Evolutionary conservation across 2,329 filamentous ascomycete genomes (phyloP).

Genomic region (Penicillium sp.): DNA sequence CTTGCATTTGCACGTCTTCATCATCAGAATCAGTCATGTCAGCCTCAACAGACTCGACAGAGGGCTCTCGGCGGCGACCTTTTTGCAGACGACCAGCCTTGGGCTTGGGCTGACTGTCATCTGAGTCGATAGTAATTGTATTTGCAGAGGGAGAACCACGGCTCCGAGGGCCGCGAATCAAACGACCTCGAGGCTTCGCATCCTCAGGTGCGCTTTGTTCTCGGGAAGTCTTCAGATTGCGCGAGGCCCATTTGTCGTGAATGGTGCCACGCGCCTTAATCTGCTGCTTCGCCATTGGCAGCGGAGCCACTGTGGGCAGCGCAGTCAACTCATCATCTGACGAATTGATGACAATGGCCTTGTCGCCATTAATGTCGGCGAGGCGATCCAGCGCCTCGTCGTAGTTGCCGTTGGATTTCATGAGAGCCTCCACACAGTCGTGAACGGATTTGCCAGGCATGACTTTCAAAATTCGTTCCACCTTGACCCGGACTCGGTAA

Average conservation of each 20-base stretch:
- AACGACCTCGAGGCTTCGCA: slow-evolving; percentile 36
- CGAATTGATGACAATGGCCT: slow-evolving; percentile 17
- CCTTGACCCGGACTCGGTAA: slow-evolving; percentile 50
- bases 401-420: slow-evolving; percentile 53
- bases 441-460: slow-evolving; percentile 50
- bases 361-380: slow-evolving; percentile 16
- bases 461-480: slow-evolving; percentile 54
- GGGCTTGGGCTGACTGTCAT: slow-evolving; percentile 28
- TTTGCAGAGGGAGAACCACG: slow-evolving; percentile 28
- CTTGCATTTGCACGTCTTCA: slow-evolving; percentile 42
- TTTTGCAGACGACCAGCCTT: slow-evolving; percentile 48
- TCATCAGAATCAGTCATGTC: slow-evolving; percentile 48
- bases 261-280: slow-evolving; percentile 59
- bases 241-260: slow-evolving; percentile 59
- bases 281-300: slow-evolving; percentile 49
- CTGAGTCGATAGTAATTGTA: slow-evolving; percentile 14
- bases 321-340: slow-evolving; percentile 45
- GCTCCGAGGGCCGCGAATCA: slow-evolving; percentile 39
- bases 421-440: slow-evolving; percentile 53
- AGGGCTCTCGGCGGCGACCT: slow-evolving; percentile 43
- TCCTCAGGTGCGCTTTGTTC: slow-evolving; percentile 25
- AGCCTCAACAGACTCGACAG: slow-evolving; percentile 37
- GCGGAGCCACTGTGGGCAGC: slow-evolving; percentile 13
- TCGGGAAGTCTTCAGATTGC: slow-evolving; percentile 34
- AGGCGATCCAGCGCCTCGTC: slow-evolving; percentile 56